These are phyloP conservation scores for Wickerhamiella spandovensis DNA, from an alignment of 805 yeast genomes.

Conservation along the genomic window DNA sequence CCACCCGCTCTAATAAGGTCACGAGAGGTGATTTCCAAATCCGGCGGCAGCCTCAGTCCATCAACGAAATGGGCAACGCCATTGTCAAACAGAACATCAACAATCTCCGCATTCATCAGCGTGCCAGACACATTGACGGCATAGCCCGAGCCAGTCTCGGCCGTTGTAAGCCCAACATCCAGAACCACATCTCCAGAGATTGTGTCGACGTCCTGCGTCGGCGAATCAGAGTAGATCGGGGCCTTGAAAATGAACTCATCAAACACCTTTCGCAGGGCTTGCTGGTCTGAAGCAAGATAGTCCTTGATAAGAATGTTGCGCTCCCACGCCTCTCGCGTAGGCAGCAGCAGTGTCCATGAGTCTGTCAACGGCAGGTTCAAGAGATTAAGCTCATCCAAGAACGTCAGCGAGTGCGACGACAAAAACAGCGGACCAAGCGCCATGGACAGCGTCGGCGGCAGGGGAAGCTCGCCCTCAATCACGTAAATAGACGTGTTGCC, in stretches of 20 bases:
- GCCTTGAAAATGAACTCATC: slow-evolving; percentile 48
- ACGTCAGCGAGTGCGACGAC: slow-evolving; percentile 52
- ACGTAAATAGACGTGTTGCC: slow-evolving; percentile 59
- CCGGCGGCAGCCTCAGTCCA: slow-evolving; percentile 42
- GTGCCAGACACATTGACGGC: slow-evolving; percentile 2
- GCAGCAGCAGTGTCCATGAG: slow-evolving; percentile 69
- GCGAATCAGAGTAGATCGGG: slow-evolving; percentile 52
- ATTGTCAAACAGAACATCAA: slow-evolving; percentile 63
- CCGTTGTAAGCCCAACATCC: background rate
- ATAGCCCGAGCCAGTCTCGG: slow-evolving; percentile 2
- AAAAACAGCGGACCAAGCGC: slow-evolving; percentile 50
- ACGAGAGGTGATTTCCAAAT: slow-evolving; percentile 36
- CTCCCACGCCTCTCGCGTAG: slow-evolving; percentile 66
- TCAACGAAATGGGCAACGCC: slow-evolving; percentile 73
- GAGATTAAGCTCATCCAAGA: slow-evolving; percentile 39
- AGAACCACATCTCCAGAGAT: slow-evolving; percentile 13
- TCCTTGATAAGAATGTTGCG: slow-evolving; percentile 43
- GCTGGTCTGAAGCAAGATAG: slow-evolving; percentile 40
- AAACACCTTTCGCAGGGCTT: slow-evolving; percentile 40
- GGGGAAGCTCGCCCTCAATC: slow-evolving; percentile 42
- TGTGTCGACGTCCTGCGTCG: slow-evolving; percentile 18
- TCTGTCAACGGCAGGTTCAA: slow-evolving; percentile 36
- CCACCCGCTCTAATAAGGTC: slow-evolving; percentile 48
- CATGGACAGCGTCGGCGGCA: slow-evolving; percentile 52
- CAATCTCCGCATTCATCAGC: slow-evolving; percentile 9